These are phyloP conservation scores for Penicillium tannophilum DNA, from an alignment of 495 filamentous ascomycete genomes.

Conservation along the genomic window DNA sequence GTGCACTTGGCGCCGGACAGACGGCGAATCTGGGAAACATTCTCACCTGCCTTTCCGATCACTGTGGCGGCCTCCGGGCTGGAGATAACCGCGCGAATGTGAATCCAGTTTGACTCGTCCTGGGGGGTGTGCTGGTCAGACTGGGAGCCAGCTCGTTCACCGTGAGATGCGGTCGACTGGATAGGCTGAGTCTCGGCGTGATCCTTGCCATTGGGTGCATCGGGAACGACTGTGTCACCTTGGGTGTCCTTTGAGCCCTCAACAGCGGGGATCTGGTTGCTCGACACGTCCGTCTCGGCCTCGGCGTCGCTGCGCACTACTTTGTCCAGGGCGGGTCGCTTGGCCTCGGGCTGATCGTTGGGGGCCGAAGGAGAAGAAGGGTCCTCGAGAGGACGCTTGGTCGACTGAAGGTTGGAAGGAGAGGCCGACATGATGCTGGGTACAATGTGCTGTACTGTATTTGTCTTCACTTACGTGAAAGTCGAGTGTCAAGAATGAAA, in stretches of 20 bases:
- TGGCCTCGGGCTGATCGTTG: conserved; percentile 92
- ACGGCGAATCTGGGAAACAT: conserved; percentile 90
- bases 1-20: conserved; percentile 96
- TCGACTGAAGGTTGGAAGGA: conserved; percentile 62
- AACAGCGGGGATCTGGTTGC: conserved; percentile 34
- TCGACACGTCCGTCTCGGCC: conserved; percentile 53
- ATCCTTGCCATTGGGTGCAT: conserved; percentile 62
- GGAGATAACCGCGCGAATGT: conserved; percentile 93
- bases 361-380: conserved; percentile 90
- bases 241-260: conserved; percentile 53
- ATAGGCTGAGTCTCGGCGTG: conserved; percentile 60
- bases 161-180: conserved; percentile 62
- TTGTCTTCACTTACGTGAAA: conserved; percentile 44
- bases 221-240: conserved; percentile 71
- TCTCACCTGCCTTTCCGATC: conserved; percentile 98
- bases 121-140: conserved; percentile 56
- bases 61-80: conserved; percentile 96
- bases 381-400: conserved; percentile 96
- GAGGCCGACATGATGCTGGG: conserved; percentile 60
- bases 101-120: conserved; percentile 95
- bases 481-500: conserved; percentile 47
- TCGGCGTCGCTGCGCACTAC: conserved; percentile 63
- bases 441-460: conserved; percentile 36
- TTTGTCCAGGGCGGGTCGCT: conserved; percentile 95
- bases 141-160: conserved; percentile 55